phyloP scores from a whole-genome alignment of 371 early-diverging fungal species.

The Mucor indicus region DNA sequence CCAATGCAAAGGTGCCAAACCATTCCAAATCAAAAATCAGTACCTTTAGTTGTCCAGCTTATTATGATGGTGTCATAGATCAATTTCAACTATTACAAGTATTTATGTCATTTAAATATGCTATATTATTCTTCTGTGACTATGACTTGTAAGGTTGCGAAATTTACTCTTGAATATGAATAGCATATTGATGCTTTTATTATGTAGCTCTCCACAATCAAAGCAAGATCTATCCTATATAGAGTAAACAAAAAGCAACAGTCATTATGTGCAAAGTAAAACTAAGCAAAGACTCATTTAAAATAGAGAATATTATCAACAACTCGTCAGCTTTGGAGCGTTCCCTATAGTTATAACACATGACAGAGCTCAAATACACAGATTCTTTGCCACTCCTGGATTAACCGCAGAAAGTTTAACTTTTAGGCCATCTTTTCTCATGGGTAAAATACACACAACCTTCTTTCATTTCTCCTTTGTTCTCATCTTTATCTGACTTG shows the following conservation, averaged over 20 bases:
- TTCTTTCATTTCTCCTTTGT: too few species aligned
- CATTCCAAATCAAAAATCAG: too few species aligned
- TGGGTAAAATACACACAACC: conserved; percentile 3
- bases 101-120: too few species aligned
- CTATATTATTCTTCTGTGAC: too few species aligned
- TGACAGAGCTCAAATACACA: conserved; percentile 11
- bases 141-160: too few species aligned
- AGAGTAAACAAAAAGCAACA: conserved; percentile 5
- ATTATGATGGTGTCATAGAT: too few species aligned
- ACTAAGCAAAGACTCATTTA: too few species aligned
- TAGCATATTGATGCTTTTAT: too few species aligned
- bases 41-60: too few species aligned
- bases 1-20: too few species aligned
- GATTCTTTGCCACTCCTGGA: conserved; percentile 8
- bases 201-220: conserved; percentile 13
- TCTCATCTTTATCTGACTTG: neutral
- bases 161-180: neutral
- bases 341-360: conserved; percentile 18
- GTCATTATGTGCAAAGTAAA: too few species aligned
- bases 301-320: conserved; percentile 3
- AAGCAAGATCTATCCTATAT: conserved; percentile 14
- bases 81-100: too few species aligned
- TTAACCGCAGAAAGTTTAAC: conserved; percentile 1
- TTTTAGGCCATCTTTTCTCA: conserved; percentile 15
- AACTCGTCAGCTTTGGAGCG: conserved; percentile 5